Conservation (phyloP, 2,329 filamentous ascomycete genomes). For the Calonectria multiphialidica region DNA sequence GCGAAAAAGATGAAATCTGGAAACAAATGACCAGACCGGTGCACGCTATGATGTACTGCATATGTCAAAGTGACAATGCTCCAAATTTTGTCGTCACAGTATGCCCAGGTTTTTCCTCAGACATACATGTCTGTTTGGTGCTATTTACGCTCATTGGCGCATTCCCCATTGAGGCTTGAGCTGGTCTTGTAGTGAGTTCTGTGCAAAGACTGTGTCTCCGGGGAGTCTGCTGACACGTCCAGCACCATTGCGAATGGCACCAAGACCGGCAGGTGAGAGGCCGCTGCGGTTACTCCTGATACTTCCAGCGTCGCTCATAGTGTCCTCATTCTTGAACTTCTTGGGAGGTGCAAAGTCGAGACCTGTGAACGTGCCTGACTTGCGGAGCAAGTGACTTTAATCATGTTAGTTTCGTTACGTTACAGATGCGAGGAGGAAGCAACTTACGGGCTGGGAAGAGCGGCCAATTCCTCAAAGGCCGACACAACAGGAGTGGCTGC, state of each 20-base stretch:
- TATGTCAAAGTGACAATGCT: slow-evolving; percentile 41
- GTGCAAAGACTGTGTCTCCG: slow-evolving; percentile 83
- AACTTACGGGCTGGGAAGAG: slow-evolving; percentile 92
- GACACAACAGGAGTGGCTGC: slow-evolving; percentile 84
- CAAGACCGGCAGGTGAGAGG: slow-evolving; percentile 76
- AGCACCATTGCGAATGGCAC: slow-evolving; percentile 83
- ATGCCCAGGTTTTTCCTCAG: slow-evolving; percentile 11
- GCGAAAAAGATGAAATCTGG: slow-evolving; percentile 38
- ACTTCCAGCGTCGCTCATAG: slow-evolving; percentile 74
- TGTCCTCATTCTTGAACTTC: slow-evolving; percentile 74
- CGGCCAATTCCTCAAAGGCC: slow-evolving; percentile 87
- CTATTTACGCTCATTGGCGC: slow-evolving; percentile 53
- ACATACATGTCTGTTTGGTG: slow-evolving; percentile 6
- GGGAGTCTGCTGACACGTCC: slow-evolving; percentile 90
- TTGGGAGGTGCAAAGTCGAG: slow-evolving; percentile 86
- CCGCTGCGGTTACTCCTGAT: slow-evolving; percentile 76
- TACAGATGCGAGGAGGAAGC: background rate
- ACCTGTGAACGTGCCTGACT: slow-evolving; percentile 81
- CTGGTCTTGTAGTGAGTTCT: slow-evolving; percentile 72
- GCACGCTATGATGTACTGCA: slow-evolving; percentile 45
- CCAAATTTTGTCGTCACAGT: slow-evolving; percentile 23
- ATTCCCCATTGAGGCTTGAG: slow-evolving; percentile 72
- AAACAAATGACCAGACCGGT: slow-evolving; percentile 39
- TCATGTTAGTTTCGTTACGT: slow-evolving; percentile 40
- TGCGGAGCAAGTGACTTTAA: slow-evolving; percentile 76